Percentiles rank a stretch among this genome's conserved stretches.
Conservation (phyloP, 2,329 filamentous ascomycete species). For the Dothidotthia symphoricarpi region DNA sequence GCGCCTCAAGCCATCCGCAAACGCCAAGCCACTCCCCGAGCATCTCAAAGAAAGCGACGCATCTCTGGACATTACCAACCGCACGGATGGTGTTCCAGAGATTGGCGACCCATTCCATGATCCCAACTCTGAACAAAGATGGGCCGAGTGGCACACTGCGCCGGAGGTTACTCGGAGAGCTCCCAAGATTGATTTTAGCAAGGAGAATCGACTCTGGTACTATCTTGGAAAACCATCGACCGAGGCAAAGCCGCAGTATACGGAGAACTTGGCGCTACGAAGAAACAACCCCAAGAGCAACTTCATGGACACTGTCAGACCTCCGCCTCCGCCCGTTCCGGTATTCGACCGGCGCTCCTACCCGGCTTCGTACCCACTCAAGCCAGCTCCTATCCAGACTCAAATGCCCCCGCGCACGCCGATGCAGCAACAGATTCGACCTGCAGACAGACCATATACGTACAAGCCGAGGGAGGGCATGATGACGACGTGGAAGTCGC, state of each 20-base stretch:
- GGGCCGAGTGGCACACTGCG: constrained; percentile 67
- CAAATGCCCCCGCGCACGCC: constrained; percentile 36
- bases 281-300: constrained; percentile 67
- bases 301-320: constrained; percentile 66
- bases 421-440: constrained; percentile 19
- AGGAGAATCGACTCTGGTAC: constrained; percentile 77
- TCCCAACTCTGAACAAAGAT: constrained; percentile 47
- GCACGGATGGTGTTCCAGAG: constrained; percentile 51
- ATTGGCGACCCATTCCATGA: constrained; percentile 51
- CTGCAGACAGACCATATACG: constrained; percentile 25
- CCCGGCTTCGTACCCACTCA: constrained; percentile 45
- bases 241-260: constrained; percentile 87
- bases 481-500: constrained; percentile 27
- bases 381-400: constrained; percentile 41
- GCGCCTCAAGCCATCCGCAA: constrained; percentile 70
- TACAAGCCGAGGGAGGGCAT: constrained; percentile 36
- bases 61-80: constrained; percentile 47
- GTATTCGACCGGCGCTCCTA: constrained; percentile 31
- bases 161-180: constrained; percentile 50
- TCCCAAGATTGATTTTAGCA: constrained; percentile 68
- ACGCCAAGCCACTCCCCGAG: constrained; percentile 67
- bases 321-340: constrained; percentile 37
- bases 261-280: constrained; percentile 66
- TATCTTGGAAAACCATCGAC: constrained; percentile 86
- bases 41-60: constrained; percentile 50